Base-by-base conservation (phyloP, 768 basidiomycete genomes). In the Neoboletus subvelutipes region DNA sequence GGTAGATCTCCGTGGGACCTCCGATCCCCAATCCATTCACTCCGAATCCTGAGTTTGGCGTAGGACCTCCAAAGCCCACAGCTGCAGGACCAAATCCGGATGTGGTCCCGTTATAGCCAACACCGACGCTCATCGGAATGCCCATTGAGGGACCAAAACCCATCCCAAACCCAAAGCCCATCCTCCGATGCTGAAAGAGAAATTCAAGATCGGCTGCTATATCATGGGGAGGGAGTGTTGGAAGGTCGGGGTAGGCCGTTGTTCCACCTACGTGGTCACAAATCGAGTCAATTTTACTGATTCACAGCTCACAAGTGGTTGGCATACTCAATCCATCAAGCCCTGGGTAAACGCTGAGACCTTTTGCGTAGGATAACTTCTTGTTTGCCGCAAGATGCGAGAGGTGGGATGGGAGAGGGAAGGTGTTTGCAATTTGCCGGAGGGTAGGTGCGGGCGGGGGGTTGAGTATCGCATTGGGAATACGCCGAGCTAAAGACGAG, bases 391-490 rank as follows among this genome's bases (percentile, higher is more conserved):
- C 64, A 50, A 54, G 56, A 58, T 64, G 65, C 45, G 57, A 65
- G 42, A 59, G 64, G 36, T 61, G 59, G 45, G 67, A 67, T 4
- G 73, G 75, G 52, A 83, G 80, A 1, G 86, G 83, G 56, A 81
- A 77, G 15, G 81, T 76, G 60, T 84, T 85, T 63, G 86, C 73
- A 31, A 90, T 81, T 64, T 86, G 82, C n/a, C 85, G 82, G 31
- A 91, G 75, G 11, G 84, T 81, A 1, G 84, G 88, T 11, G 85
- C 76, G 5, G 78, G 78, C 11, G 80, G 80, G 3, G 81, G 74
- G 22, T 82, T 77, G 28, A 77, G 75, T 12, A 80, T 81, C 18
- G 77, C 74, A 20, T 72, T 71, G 0, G 89, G 90, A 48, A 92
- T 79, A 33, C 82, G 80, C 20, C 87, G 86, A 18, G 78, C 89